A percentile compares a stretch with the other conserved stretches of the same genome.
Evolutionary conservation across 805 yeast genomes (phyloP).

Genomic region (Alloascoidea hylecoeti): DNA sequence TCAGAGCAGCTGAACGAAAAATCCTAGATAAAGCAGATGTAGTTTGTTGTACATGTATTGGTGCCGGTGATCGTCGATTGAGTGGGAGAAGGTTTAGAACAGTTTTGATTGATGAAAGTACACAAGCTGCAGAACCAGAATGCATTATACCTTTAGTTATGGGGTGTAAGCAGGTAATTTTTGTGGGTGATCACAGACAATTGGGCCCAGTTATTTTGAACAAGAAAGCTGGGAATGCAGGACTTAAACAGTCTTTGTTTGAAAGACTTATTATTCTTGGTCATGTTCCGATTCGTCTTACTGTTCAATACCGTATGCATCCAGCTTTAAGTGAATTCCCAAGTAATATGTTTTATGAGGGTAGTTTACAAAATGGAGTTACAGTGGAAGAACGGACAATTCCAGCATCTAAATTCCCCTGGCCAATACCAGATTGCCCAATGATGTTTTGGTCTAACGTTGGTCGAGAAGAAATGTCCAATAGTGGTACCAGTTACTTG

Average conservation of each 20-base stretch:
- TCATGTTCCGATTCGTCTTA: slow-evolving; percentile 72
- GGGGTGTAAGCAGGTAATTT: slow-evolving; percentile 78
- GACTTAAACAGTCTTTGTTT: slow-evolving; percentile 73
- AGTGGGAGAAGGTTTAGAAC: slow-evolving; percentile 45
- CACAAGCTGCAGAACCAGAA: slow-evolving; percentile 92
- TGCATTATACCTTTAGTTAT: slow-evolving; percentile 77
- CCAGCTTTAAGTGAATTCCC: slow-evolving; percentile 81
- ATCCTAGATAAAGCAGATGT: slow-evolving; percentile 52
- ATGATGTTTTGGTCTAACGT: slow-evolving; percentile 93
- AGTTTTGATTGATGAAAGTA: slow-evolving; percentile 82
- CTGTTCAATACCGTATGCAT: slow-evolving; percentile 93
- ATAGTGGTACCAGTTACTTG: slow-evolving; percentile 67
- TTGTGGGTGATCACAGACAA: slow-evolving; percentile 95
- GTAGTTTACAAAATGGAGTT: slow-evolving; percentile 84
- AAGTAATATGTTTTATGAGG: slow-evolving; percentile 86
- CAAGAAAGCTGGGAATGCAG: slow-evolving; percentile 72
- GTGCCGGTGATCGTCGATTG: slow-evolving; percentile 72
- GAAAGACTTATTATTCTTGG: slow-evolving; percentile 77
- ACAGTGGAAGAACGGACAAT: slow-evolving; percentile 57
- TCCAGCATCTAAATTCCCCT: slow-evolving; percentile 54
- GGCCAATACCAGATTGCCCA: slow-evolving; percentile 79
- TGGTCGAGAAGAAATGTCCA: slow-evolving; percentile 81
- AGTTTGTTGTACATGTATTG: slow-evolving; percentile 84
- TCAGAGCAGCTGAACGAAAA: slow-evolving; percentile 32
- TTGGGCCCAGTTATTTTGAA: slow-evolving; percentile 84